Evolutionary conservation across 441 rosid species (phyloP), one percentile per base, ranked within the genome.

Genomic region (Eutrema salsugineum): DNA sequence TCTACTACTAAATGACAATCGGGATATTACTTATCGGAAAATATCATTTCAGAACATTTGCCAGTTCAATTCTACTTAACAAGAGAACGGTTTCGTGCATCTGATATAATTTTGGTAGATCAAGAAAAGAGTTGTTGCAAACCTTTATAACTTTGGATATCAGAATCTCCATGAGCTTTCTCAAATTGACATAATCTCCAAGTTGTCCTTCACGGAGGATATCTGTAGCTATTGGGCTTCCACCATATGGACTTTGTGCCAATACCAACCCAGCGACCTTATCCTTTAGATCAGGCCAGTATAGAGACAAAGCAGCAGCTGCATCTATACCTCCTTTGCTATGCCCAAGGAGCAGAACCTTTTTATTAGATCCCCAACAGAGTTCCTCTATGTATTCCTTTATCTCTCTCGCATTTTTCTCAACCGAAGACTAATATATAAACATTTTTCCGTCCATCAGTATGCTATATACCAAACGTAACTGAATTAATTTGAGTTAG

Each of bases 321-420:
- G 95, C 83, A 80, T 95, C 99, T 68, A 91, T 85, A 56, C 99
- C 99, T 64, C 99, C 98, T 91, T 95, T 95, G 85, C 99, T 93
- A 83, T 95, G 99, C 47, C 99, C 98, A 61, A 95, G 87, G 77
- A 95, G 87, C 81, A 95, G 77, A 71, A 95, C 94, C 35, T 88
- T 87, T 82, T 95, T 95, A 70, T 86, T 82, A 35, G 97, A 84
- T 57, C 98, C 97, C 98, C 98, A 91, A 72, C 84, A 87, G 20
- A 95, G 83, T 85, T 95, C 99, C 74, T 95, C 97, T 51, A 95
- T 88, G 79, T 83, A 95, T 54, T 93, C 99, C 80, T 93, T 91
- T 64, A 93, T 86, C 90, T 89, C 93, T 82, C 80, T 84, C 28
- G 99, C 99, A 80, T 95, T 95, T 78, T 89, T 93, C 85, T 91